These are phyloP conservation scores for Umbellularia californica DNA, from an alignment of 164 flowering plant genomes.

Conservation along the genomic window DNA sequence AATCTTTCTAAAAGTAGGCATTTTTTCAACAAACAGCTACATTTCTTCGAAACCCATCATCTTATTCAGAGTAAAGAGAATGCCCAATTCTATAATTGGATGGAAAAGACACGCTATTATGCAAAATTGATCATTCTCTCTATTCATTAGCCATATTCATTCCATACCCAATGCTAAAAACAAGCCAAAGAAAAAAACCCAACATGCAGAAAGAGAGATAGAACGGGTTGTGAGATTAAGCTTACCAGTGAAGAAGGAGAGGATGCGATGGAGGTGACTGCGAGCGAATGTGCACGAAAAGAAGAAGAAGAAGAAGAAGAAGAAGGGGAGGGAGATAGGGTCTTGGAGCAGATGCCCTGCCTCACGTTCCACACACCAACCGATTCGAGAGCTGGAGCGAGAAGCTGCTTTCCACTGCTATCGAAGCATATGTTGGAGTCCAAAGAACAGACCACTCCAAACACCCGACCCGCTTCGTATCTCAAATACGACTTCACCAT, in stretches of 20 bases:
- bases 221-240: neutral
- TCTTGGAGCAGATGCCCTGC: slow-evolving; percentile 74
- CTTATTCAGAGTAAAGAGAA: no score
- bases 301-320: slow-evolving; percentile 40
- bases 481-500: slow-evolving; percentile 97
- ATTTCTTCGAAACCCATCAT: no score
- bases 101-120: no score
- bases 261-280: slow-evolving; percentile 70
- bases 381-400: slow-evolving; percentile 83
- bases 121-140: no score
- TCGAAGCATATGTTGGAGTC: slow-evolving; percentile 80
- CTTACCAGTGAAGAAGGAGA: slow-evolving; percentile 61
- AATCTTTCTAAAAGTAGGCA: neutral
- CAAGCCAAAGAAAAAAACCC: neutral
- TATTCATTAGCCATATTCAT: neutral
- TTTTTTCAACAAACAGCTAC: no score
- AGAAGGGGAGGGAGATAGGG: slow-evolving; percentile 46
- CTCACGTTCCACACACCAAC: slow-evolving; percentile 81
- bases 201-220: neutral
- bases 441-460: slow-evolving; percentile 74
- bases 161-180: neutral
- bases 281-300: slow-evolving; percentile 53
- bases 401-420: slow-evolving; percentile 66
- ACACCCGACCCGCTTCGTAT: slow-evolving; percentile 76
- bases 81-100: no score